Percentiles rank a stretch among this genome's conserved stretches.
These are phyloP conservation scores for Penicillium sp. DNA, from an alignment of 2,329 filamentous ascomycete genomes.

Conservation along the genomic window DNA sequence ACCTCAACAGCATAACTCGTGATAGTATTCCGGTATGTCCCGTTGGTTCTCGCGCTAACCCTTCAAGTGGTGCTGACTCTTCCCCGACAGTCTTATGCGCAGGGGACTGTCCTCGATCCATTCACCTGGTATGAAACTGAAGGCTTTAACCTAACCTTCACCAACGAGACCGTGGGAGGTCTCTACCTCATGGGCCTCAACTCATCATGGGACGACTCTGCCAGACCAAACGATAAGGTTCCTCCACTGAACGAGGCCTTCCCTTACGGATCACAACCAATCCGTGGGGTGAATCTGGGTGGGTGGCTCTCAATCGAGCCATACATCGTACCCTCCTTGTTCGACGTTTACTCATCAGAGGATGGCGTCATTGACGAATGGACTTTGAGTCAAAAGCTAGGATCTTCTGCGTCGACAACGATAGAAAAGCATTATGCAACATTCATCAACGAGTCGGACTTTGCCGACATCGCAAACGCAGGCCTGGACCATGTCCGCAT, in stretches of 20 bases:
- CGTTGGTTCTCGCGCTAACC: background rate
- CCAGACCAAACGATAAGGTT: constrained; percentile 72
- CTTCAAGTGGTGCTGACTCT: constrained; percentile 11
- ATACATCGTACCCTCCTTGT: constrained; percentile 91
- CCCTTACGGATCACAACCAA: constrained; percentile 74
- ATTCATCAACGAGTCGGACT: constrained; percentile 81
- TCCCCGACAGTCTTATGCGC: constrained; percentile 51
- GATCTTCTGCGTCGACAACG: constrained; percentile 60
- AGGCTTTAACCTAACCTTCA: constrained; percentile 94
- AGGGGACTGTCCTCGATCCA: constrained; percentile 78
- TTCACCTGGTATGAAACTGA: constrained; percentile 87
- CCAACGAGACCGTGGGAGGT: constrained; percentile 75
- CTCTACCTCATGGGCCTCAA: constrained; percentile 90
- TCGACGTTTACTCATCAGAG: constrained; percentile 61
- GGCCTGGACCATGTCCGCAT: constrained; percentile 97
- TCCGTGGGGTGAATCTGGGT: constrained; percentile 86
- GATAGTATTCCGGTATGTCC: constrained; percentile 57
- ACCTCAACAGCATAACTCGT: constrained; percentile 54
- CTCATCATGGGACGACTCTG: constrained; percentile 79
- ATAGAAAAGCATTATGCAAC: constrained; percentile 90
- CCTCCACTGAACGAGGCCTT: constrained; percentile 73
- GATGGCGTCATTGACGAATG: constrained; percentile 82
- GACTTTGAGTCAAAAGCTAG: constrained; percentile 70
- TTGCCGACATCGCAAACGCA: constrained; percentile 77
- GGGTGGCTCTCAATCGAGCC: constrained; percentile 94